Evolutionary conservation across 163 green algal genomes (phyloP).

Genomic region (Scenedesmus sp.): DNA sequence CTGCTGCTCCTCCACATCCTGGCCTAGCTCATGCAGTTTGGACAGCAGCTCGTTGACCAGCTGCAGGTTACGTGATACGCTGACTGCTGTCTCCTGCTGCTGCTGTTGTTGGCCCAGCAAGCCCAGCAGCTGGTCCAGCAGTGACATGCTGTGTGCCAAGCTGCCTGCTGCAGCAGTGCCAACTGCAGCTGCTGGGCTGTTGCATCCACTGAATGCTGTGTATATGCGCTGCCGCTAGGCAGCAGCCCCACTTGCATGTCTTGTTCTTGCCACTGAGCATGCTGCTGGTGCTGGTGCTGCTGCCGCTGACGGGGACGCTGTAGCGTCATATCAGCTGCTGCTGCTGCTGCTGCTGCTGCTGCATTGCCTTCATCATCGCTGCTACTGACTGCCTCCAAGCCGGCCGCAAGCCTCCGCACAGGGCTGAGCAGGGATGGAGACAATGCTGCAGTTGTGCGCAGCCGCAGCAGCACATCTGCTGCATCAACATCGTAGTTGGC

Average conservation of each 20-base stretch:
- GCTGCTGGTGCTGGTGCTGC: not conserved
- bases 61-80: constrained; percentile 4
- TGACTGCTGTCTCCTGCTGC: not conserved
- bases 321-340: not conserved
- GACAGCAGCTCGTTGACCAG: constrained; percentile 21
- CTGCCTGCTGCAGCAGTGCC: not conserved
- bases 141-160: not conserved
- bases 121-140: constrained; percentile 7
- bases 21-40: not conserved
- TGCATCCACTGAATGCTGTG: not conserved
- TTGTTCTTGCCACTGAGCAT: not conserved
- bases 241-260: not conserved
- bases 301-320: not conserved
- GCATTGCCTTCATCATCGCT: not conserved
- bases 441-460: not conserved
- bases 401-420: not conserved
- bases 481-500: not conserved
- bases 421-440: not conserved
- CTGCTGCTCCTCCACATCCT: constrained; percentile 4
- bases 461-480: not conserved
- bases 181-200: not conserved
- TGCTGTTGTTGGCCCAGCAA: constrained; percentile 23
- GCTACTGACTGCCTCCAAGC: not conserved
- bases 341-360: not conserved
- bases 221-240: not conserved